Evolutionary conservation across 192 early-diverging fungal genomes (phyloP).

Genomic region (Backusella tarrabulga): DNA sequence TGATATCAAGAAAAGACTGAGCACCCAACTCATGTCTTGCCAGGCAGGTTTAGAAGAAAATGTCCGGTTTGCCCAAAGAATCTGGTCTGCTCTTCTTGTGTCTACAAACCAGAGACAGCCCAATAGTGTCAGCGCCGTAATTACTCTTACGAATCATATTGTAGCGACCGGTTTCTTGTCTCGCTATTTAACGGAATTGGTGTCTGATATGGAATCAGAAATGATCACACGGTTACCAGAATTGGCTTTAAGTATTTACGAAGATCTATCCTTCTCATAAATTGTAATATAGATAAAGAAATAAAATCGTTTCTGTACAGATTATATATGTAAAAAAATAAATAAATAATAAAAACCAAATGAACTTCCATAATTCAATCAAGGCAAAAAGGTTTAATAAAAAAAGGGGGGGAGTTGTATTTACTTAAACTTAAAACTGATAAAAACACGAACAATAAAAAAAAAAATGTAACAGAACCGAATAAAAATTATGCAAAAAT

Average conservation of each 20-base stretch:
- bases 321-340: neutral
- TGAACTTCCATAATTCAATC: neutral
- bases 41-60: neutral
- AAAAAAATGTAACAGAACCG: neutral
- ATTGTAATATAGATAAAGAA: neutral
- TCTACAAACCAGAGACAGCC: neutral
- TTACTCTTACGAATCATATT: neutral
- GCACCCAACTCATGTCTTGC: neutral
- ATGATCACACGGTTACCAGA: neutral
- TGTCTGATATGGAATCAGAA: conserved; percentile 1
- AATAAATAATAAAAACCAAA: neutral
- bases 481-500: neutral
- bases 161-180: neutral
- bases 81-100: neutral
- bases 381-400: neutral
- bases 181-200: neutral
- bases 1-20: neutral
- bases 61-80: neutral
- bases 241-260: neutral
- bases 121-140: neutral
- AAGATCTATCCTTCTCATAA: neutral
- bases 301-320: neutral
- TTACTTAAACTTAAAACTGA: neutral
- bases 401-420: neutral
- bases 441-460: neutral